Percentiles rank a stretch among this genome's conserved stretches.
phyloP scores from a whole-genome alignment of 2,329 filamentous ascomycete species.

The Ophiognomonia clavigignenti-juglandacearum region DNA sequence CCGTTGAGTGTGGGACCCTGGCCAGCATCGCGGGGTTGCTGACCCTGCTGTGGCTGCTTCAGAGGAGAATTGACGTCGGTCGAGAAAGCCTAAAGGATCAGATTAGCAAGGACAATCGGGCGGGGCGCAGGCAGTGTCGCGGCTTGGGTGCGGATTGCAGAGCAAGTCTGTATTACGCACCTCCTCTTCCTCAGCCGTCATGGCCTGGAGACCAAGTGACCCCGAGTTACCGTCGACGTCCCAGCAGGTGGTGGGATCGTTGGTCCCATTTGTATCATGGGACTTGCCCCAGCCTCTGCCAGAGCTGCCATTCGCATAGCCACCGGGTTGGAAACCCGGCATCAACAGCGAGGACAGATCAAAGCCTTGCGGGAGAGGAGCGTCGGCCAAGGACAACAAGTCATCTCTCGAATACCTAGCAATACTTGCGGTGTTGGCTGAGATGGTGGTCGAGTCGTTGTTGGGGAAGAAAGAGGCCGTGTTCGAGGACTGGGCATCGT shows the following conservation, averaged over 20 bases:
- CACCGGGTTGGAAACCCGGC: slow-evolving; percentile 69
- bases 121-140: slow-evolving; percentile 6
- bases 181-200: slow-evolving; percentile 60
- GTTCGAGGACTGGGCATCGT: slow-evolving; percentile 5
- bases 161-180: slow-evolving; percentile 31
- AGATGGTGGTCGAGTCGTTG: slow-evolving; percentile 29
- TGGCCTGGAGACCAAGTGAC: slow-evolving; percentile 68
- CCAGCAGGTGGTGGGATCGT: slow-evolving; percentile 92
- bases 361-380: slow-evolving; percentile 34
- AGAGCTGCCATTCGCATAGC: slow-evolving; percentile 59
- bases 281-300: slow-evolving; percentile 71
- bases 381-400: slow-evolving; percentile 68
- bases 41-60: slow-evolving; percentile 55
- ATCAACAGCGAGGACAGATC: slow-evolving; percentile 66
- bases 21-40: slow-evolving; percentile 62
- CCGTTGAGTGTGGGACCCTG: slow-evolving; percentile 55
- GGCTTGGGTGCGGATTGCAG: background rate
- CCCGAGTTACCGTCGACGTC: slow-evolving; percentile 64
- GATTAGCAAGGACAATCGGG: no score
- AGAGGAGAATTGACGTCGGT: slow-evolving; percentile 90
- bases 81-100: no score
- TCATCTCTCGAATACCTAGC: slow-evolving; percentile 73
- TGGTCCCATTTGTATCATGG: slow-evolving; percentile 66
- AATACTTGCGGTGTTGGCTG: no score
- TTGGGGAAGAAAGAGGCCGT: slow-evolving; percentile 5